Evolutionary conservation across 371 early-diverging fungal genomes (phyloP).

Genomic region (Mucor velutinosus): DNA sequence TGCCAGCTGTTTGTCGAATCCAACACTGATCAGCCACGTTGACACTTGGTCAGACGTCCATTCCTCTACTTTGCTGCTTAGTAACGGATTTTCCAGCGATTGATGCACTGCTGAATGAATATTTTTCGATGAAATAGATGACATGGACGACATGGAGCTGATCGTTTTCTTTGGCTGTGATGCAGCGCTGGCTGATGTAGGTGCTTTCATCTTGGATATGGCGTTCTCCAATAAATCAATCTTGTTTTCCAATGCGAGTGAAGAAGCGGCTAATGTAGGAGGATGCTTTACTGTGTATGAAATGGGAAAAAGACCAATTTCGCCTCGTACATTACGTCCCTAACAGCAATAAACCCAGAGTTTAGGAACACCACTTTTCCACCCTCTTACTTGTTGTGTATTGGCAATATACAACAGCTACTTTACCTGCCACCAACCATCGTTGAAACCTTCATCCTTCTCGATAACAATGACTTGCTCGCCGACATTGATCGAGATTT

Average conservation of each 20-base stretch:
- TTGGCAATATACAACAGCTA: background rate
- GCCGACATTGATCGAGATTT: constrained; percentile 68
- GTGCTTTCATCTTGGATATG: constrained; percentile 30
- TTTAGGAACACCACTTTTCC: background rate
- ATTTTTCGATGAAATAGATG: constrained; percentile 14
- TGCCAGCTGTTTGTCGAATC: constrained; percentile 56
- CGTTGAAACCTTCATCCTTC: constrained; percentile 73
- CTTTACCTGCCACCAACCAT: constrained; percentile 75
- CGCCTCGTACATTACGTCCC: constrained; percentile 71
- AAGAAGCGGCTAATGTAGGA: background rate
- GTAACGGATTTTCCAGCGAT: constrained; percentile 9
- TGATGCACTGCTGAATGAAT: background rate
- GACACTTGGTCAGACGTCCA: constrained; percentile 53
- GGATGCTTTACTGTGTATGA: constrained; percentile 54
- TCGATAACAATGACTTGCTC: constrained; percentile 74
- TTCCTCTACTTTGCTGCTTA: constrained; percentile 36
- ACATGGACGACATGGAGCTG: background rate
- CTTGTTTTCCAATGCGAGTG: constrained; percentile 28
- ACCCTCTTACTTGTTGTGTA: background rate
- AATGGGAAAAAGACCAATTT: constrained; percentile 74
- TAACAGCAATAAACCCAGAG: constrained; percentile 12
- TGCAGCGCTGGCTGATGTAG: background rate
- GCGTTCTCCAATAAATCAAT: constrained; percentile 36
- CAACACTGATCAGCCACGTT: constrained; percentile 47
- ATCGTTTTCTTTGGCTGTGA: background rate